Percentiles rank a stretch among this genome's conserved stretches.
phyloP scores from a whole-genome alignment of 2,329 filamentous ascomycete genomes.

The Lachnellula arida region DNA sequence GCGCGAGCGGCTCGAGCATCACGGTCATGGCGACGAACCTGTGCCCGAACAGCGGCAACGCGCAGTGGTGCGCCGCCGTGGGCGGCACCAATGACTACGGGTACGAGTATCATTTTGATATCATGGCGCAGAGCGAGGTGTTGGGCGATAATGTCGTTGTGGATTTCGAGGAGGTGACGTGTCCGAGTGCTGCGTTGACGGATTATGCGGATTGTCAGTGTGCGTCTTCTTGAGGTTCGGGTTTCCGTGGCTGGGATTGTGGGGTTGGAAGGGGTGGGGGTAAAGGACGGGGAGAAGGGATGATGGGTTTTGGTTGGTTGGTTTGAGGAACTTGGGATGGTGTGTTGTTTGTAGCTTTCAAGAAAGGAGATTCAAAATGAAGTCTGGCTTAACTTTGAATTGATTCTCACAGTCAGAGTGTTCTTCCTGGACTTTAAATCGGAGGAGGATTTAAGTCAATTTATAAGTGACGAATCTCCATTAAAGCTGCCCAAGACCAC shows the following conservation, averaged over 20 bases:
- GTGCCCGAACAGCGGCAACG: slow-evolving; percentile 34
- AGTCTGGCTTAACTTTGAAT: too few relatives aligned
- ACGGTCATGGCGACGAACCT: slow-evolving; percentile 34
- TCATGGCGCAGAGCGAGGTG: slow-evolving; percentile 31
- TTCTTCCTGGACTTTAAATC: too few relatives aligned
- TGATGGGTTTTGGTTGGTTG: too few relatives aligned
- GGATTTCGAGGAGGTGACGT: slow-evolving; percentile 31
- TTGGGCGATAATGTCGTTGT: slow-evolving; percentile 34
- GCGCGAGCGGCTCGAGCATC: slow-evolving; percentile 23
- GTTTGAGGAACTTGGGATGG: too few relatives aligned
- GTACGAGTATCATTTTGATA: slow-evolving; percentile 36
- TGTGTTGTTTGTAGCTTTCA: neutral
- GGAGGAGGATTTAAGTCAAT: neutral
- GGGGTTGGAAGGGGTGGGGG: too few relatives aligned
- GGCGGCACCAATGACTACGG: slow-evolving; percentile 33
- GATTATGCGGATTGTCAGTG: neutral
- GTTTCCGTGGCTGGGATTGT: too few relatives aligned
- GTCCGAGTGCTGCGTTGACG: slow-evolving; percentile 18
- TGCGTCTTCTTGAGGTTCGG: neutral
- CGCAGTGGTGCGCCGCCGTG: slow-evolving; percentile 33
- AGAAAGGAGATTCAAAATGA: too few relatives aligned
- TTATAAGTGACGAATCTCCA: slow-evolving; percentile 19
- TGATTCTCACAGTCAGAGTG: too few relatives aligned
- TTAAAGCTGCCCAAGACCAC: slow-evolving; percentile 30
- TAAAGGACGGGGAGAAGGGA: too few relatives aligned